Percentiles rank a stretch among this genome's conserved stretches.
These are phyloP conservation scores for Aeminium ludgeri DNA, from an alignment of 495 filamentous ascomycete species.

Conservation along the genomic window DNA sequence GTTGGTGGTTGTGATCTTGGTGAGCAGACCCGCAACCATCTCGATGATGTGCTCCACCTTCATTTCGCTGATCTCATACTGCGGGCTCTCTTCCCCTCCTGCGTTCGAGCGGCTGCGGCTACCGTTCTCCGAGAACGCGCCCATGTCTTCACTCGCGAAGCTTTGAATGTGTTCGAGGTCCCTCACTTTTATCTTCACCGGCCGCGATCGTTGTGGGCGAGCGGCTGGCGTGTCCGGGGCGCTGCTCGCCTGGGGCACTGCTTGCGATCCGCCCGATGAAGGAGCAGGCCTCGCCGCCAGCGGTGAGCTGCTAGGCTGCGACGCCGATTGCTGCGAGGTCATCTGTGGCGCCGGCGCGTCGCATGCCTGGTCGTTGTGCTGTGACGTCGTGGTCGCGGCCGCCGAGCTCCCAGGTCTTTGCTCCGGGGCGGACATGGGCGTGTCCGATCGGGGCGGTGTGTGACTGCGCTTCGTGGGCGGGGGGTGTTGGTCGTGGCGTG, in stretches of 20 bases:
- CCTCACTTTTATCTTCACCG: constrained; percentile 62
- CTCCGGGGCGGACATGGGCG: constrained; percentile 12
- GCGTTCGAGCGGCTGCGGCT: constrained; percentile 19
- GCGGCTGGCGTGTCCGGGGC: not conserved
- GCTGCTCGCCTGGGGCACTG: not conserved
- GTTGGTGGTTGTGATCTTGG: constrained; percentile 96
- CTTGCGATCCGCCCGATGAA: not conserved
- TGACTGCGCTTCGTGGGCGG: constrained; percentile 6
- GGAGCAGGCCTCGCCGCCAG: constrained; percentile 4
- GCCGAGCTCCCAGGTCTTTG: constrained; percentile 16
- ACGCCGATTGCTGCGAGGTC: not conserved
- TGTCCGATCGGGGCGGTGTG: constrained; percentile 9
- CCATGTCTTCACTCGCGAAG: constrained; percentile 56
- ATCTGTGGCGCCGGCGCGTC: not conserved
- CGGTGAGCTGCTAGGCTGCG: not conserved
- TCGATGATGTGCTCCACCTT: constrained; percentile 96
- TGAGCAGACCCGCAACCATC: constrained; percentile 96
- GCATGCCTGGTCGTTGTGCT: constrained; percentile 1
- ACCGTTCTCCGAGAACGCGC: constrained; percentile 25
- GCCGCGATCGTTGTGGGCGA: constrained; percentile 16
- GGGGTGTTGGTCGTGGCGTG: constrained; percentile 7
- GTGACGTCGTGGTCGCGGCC: constrained; percentile 1
- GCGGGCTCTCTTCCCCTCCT: constrained; percentile 32
- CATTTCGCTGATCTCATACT: constrained; percentile 96
- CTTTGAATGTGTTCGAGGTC: constrained; percentile 80